phyloP scores from a whole-genome alignment of 78 protist species.

The Bodo saltans region DNA sequence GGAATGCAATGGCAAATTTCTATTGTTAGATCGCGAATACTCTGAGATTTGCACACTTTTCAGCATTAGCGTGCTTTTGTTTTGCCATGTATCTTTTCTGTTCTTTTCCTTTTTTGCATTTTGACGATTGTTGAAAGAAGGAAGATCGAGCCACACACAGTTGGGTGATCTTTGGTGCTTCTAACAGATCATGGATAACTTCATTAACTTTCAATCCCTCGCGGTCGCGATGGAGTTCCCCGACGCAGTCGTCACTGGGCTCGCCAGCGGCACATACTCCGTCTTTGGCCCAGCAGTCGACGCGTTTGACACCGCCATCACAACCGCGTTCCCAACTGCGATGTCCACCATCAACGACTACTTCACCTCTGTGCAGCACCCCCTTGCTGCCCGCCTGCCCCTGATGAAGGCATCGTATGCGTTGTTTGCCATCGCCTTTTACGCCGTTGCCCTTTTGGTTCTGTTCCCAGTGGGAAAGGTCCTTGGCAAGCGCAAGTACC shows the following conservation, averaged over 20 bases:
- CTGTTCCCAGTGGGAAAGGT: not conserved
- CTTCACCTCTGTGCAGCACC: not conserved
- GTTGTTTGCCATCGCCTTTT: not conserved
- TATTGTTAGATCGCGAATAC: no score
- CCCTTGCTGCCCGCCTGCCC: not conserved
- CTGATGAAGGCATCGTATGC: not conserved
- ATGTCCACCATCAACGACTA: not conserved
- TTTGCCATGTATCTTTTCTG: not conserved
- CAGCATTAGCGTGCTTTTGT: no score
- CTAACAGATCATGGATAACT: no score
- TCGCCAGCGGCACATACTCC: not conserved
- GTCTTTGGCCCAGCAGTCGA: not conserved
- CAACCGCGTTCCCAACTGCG: not conserved
- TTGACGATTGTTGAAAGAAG: not conserved
- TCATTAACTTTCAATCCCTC: no score
- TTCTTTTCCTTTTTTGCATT: not conserved
- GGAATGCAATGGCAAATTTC: no score
- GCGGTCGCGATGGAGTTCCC: not conserved
- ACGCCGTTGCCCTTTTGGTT: not conserved
- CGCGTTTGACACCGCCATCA: not conserved
- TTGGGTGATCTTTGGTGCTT: slow-evolving; percentile 1
- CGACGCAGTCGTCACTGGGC: not conserved
- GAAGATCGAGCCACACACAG: not conserved
- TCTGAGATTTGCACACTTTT: no score
- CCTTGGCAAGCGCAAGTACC: not conserved